phyloP scores from a whole-genome alignment of 331 rosid species.

The Malus hybrid region DNA sequence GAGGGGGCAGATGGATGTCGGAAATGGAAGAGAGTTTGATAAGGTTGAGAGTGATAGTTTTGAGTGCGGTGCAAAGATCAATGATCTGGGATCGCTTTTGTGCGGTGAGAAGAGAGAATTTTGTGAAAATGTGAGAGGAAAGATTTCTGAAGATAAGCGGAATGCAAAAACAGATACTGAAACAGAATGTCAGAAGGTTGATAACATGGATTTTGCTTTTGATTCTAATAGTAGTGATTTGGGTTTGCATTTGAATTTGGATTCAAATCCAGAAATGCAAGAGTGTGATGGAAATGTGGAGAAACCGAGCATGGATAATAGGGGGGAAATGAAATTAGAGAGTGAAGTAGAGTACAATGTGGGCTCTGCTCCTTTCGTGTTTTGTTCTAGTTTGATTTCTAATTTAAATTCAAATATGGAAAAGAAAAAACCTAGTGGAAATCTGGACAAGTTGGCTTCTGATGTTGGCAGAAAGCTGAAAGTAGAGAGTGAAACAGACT shows the following conservation, averaged over 20 bases:
- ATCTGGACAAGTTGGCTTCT: conserved; percentile 10
- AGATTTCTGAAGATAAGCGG: conserved; percentile 17
- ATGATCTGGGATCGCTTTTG: conserved; percentile 11
- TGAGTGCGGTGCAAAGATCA: conserved; percentile 29
- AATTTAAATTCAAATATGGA: background rate
- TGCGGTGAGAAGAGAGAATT: conserved; percentile 3
- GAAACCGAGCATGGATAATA: conserved; percentile 8
- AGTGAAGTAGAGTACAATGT: conserved; percentile 13
- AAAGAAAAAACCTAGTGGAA: background rate
- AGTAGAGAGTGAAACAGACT: conserved; percentile 9
- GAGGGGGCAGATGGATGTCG: conserved; percentile 5
- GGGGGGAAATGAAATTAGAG: conserved; percentile 16
- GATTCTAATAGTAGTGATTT: conserved; percentile 14
- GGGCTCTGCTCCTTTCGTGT: conserved; percentile 6
- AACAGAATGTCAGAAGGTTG: conserved; percentile 1
- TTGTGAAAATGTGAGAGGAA: conserved; percentile 2
- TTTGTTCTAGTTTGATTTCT: conserved; percentile 13
- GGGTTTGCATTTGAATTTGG: conserved; percentile 5
- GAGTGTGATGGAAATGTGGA: conserved; percentile 14
- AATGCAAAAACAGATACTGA: conserved; percentile 5
- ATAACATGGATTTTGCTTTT: conserved; percentile 21
- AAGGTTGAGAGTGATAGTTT: conserved; percentile 26
- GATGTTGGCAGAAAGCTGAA: conserved; percentile 8
- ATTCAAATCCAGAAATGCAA: conserved; percentile 8
- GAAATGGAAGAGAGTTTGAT: conserved; percentile 13